Evolutionary conservation across 2,329 filamentous ascomycete species (phyloP).

Genomic region (Penicillium sp.): DNA sequence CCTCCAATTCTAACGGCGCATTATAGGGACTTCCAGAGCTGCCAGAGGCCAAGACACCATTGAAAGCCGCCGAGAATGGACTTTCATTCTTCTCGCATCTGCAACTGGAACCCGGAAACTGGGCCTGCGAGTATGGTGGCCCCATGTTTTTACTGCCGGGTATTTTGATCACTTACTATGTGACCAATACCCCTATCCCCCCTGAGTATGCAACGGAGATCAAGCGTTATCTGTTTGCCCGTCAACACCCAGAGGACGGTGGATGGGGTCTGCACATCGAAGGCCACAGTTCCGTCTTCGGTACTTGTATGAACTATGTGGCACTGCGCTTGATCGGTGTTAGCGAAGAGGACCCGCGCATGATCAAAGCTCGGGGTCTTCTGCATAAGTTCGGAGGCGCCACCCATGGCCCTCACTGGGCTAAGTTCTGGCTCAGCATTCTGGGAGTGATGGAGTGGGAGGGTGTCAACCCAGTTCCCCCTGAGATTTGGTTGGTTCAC

Average conservation of each 20-base stretch:
- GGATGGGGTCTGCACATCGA: conserved; percentile 97
- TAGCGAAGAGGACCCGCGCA: conserved; percentile 74
- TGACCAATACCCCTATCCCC: conserved; percentile 82
- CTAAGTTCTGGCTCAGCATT: conserved; percentile 91
- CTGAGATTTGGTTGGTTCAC: conserved; percentile 72
- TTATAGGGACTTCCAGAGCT: conserved; percentile 70
- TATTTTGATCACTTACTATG: conserved; percentile 80
- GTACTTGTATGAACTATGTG: conserved; percentile 84
- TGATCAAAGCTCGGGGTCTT: conserved; percentile 79
- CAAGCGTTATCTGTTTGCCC: conserved; percentile 84
- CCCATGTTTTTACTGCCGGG: conserved; percentile 94
- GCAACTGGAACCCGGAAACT: conserved; percentile 84
- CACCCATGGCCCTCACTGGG: conserved; percentile 83
- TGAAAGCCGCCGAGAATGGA: conserved; percentile 77
- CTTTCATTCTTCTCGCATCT: conserved; percentile 85
- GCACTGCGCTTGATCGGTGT: conserved; percentile 77
- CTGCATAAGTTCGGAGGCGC: conserved; percentile 86
- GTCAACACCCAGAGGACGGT: conserved; percentile 82
- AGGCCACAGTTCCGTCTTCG: conserved; percentile 86
- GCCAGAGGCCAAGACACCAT: conserved; percentile 65
- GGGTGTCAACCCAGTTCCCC: conserved; percentile 88
- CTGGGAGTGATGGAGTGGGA: conserved; percentile 85
- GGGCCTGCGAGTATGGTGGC: conserved; percentile 96
- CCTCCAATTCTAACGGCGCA: conserved; percentile 1
- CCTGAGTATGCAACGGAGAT: conserved; percentile 80